A percentile compares a stretch with the other conserved stretches of the same genome.
Evolutionary conservation across 2,329 filamentous ascomycete genomes (phyloP).

Genomic region (Diaporthe sp.): DNA sequence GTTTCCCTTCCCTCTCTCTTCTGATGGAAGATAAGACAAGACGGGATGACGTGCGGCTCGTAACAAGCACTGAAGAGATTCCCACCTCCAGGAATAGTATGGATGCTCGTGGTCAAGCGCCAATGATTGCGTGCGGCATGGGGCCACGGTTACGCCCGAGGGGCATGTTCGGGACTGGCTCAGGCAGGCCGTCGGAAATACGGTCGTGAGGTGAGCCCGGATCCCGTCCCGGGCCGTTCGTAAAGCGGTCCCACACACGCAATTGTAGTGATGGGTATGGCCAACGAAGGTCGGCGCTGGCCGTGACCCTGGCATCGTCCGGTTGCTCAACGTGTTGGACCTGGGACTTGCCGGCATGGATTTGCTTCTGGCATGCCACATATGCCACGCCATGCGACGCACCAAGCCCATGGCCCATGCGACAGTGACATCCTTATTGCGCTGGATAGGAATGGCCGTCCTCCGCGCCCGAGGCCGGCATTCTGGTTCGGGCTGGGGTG

Average conservation of each 20-base stretch:
- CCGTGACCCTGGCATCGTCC: neutral
- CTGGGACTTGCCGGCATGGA: constrained; percentile 1
- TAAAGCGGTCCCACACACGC: neutral
- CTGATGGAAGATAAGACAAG: constrained; percentile 9
- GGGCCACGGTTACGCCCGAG: neutral
- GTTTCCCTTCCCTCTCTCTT: neutral
- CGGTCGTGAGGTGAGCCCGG: constrained; percentile 1
- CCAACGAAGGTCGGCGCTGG: neutral
- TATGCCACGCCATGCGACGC: neutral
- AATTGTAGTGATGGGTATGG: neutral
- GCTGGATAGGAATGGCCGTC: neutral
- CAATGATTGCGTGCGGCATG: neutral
- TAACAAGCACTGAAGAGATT: neutral
- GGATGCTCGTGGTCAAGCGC: too few relatives aligned
- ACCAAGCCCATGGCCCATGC: constrained; percentile 3
- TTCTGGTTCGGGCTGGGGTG: neutral
- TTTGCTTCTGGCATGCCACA: neutral
- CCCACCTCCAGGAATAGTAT: neutral
- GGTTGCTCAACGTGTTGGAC: neutral
- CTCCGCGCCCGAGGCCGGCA: neutral
- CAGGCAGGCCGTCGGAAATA: constrained; percentile 5
- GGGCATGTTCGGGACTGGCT: neutral
- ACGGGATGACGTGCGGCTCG: constrained; percentile 25
- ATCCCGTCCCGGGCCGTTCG: constrained; percentile 23
- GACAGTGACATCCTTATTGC: neutral